Evolutionary conservation across 352 stramenopile genomes (phyloP), one percentile per base, ranked within the genome.

Genomic region (Aphanomyces invadans): DNA sequence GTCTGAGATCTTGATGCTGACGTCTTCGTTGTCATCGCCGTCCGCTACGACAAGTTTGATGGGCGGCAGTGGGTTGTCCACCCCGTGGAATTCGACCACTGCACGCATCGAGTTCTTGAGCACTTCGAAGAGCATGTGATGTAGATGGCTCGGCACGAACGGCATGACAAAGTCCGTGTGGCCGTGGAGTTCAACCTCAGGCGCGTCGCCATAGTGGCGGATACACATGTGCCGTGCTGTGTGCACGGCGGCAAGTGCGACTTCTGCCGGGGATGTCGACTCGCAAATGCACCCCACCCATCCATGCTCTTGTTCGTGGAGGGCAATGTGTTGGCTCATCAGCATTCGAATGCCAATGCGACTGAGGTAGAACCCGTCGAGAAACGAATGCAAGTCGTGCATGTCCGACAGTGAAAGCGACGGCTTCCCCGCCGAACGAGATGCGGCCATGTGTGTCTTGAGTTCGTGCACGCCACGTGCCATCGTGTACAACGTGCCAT

Each of bases 41-140:
- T 99, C 97, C 0, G 97, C 97, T 77, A 99, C 99, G 39, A 99
- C 92, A 62, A 99, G 97, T 69, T 98, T 98, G 60, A 99, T 98
- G 15, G 95, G 91, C 28, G 97, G 96, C 86, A 99, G 98, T 49
- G 98, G 90, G 32, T 97, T 97, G 71, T 99, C 96, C 10, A 98
- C 81, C 19, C 95, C 96, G 70, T 99, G 96, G 73, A 95, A 96
- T 75, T 99, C 97, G 33, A 98, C 87, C 5, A 98, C 98, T 0
- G 97, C 97, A 54, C 97, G 87, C 96, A 99, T 98, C 10, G 87
- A 96, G 74, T 99, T 99, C 81, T 99, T 99, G 69, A 99, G 87
- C 42, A 99, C 84, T 76, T 99, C 97, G 65, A 99, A 97, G 28
- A 99, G 77, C 75, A 99, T 99, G 81, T 99, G 98, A 73, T 99